Percentiles rank a stretch among this genome's conserved stretches.
Conservation (phyloP, 2,329 filamentous ascomycete genomes). For the Pseudogymnoascus destructans region DNA sequence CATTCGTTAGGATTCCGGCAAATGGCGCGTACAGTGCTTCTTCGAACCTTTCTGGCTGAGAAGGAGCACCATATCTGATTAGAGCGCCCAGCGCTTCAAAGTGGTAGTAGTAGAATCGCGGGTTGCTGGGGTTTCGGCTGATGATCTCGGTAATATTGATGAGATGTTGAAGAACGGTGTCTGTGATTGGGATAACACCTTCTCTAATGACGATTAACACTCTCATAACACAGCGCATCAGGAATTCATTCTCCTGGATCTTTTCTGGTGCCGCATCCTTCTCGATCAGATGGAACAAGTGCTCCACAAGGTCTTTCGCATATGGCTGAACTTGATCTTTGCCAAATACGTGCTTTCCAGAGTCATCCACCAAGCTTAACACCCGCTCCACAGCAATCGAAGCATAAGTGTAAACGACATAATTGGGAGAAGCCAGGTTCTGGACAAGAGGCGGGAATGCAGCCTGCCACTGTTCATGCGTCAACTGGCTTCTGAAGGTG, state of each 20-base stretch:
- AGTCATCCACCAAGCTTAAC: slow-evolving; percentile 66
- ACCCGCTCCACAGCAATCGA: slow-evolving; percentile 93
- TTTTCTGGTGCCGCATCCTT: slow-evolving; percentile 76
- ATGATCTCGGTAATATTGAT: slow-evolving; percentile 86
- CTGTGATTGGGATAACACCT: slow-evolving; percentile 57
- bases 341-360: slow-evolving; percentile 66
- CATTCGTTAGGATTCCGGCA: slow-evolving; percentile 63
- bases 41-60: slow-evolving; percentile 62
- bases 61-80: slow-evolving; percentile 58
- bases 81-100: slow-evolving; percentile 90
- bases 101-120: slow-evolving; percentile 95
- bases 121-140: slow-evolving; percentile 90
- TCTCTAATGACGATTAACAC: slow-evolving; percentile 91
- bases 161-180: slow-evolving; percentile 70
- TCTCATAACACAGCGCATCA: slow-evolving; percentile 98
- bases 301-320: slow-evolving; percentile 73
- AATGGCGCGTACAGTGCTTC: slow-evolving; percentile 73
- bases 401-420: slow-evolving; percentile 95
- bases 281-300: slow-evolving; percentile 84
- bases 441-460: slow-evolving; percentile 84
- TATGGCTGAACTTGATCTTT: slow-evolving; percentile 66
- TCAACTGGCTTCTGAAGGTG: slow-evolving; percentile 88
- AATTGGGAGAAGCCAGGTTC: slow-evolving; percentile 79
- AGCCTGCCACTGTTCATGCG: slow-evolving; percentile 79
- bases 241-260: slow-evolving; percentile 95